A percentile compares a stretch with the other conserved stretches of the same genome.
Evolutionary conservation across 352 stramenopile genomes (phyloP).

Genomic region (Blastocystis sp.): DNA sequence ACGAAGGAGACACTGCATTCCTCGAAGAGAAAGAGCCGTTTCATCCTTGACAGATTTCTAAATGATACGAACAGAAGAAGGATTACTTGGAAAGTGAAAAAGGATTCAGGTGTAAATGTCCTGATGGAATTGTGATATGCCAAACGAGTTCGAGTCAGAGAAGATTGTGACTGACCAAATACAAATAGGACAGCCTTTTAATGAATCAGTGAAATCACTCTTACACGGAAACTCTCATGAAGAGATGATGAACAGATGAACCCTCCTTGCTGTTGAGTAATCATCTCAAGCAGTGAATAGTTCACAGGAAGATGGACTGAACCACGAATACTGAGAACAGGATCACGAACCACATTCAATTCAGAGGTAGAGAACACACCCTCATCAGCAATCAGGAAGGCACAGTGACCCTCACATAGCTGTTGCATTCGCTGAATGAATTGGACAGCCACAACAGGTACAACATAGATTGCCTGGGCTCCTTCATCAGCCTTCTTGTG

Average conservation of each 20-base stretch:
- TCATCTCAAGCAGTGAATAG: background rate
- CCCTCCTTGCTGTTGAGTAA: background rate
- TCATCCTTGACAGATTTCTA: slow-evolving; percentile 19
- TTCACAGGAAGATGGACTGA: background rate
- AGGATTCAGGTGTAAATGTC: background rate
- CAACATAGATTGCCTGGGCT: background rate
- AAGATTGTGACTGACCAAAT: background rate
- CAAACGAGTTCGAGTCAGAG: background rate
- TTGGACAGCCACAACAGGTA: background rate
- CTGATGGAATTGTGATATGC: background rate
- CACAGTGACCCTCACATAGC: background rate
- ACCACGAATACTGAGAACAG: background rate
- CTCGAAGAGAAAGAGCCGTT: background rate
- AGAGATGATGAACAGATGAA: background rate
- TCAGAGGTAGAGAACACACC: background rate
- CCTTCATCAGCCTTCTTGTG: background rate
- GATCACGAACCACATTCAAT: background rate
- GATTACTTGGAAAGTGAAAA: background rate
- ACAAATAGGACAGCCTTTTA: background rate
- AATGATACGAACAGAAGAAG: too few species aligned
- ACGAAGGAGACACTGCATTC: slow-evolving; percentile 10
- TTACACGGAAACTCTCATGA: slow-evolving; percentile 28
- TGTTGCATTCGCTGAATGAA: background rate
- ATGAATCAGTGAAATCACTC: background rate
- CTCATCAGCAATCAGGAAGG: slow-evolving; percentile 13